These are phyloP conservation scores for Phytomonas sp. DNA, from an alignment of 208 protist species.

Conservation along the genomic window DNA sequence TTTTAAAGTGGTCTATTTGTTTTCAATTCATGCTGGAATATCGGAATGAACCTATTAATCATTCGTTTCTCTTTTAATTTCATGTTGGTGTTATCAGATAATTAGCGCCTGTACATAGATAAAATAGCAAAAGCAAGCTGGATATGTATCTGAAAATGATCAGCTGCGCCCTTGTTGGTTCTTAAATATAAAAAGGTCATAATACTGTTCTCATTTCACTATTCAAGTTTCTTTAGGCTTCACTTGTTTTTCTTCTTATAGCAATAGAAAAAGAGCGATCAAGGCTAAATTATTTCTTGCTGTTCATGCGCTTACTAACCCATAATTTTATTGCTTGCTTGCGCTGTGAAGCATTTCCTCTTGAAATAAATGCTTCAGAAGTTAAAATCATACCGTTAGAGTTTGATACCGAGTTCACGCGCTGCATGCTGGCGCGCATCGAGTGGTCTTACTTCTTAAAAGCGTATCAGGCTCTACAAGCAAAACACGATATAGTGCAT, in stretches of 20 bases:
- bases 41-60: neutral
- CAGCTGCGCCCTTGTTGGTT: neutral
- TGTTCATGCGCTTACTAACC: conserved; percentile 75
- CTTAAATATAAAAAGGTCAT: neutral
- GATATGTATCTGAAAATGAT: neutral
- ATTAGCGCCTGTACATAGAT: neutral
- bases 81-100: neutral
- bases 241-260: neutral
- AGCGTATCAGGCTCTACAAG: conserved; percentile 38
- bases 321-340: conserved; percentile 86
- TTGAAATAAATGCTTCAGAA: conserved; percentile 38
- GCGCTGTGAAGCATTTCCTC: conserved; percentile 65
- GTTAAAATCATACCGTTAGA: conserved; percentile 42
- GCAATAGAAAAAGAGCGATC: neutral
- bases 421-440: conserved; percentile 75
- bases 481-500: conserved; percentile 19
- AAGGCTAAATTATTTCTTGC: neutral
- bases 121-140: neutral
- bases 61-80: neutral
- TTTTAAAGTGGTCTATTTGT: neutral
- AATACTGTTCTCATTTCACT: neutral
- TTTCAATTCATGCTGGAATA: neutral
- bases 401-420: conserved; percentile 74
- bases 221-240: neutral
- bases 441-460: conserved; percentile 59